Conservation (phyloP, 179 eudicot genomes). For the Dionaea muscipula region DNA sequence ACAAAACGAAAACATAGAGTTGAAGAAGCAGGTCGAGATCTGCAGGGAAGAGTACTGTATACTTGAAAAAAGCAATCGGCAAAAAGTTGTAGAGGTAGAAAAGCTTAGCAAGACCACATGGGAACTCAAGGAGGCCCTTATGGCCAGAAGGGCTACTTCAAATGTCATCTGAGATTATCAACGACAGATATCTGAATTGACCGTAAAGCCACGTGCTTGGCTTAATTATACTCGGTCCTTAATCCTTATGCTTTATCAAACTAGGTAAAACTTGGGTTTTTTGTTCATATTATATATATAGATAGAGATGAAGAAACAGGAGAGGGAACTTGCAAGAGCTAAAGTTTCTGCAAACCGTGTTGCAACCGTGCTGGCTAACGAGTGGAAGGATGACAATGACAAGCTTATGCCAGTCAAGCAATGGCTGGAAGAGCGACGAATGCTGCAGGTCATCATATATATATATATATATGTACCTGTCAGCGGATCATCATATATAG, state of each 20-base stretch:
- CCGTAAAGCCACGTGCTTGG: constrained; percentile 26
- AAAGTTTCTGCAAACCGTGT: constrained; percentile 86
- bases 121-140: constrained; percentile 83
- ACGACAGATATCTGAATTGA: constrained; percentile 58
- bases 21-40: constrained; percentile 77
- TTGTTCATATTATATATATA: constrained; percentile 7
- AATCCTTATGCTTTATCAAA: too few species aligned
- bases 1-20: constrained; percentile 77
- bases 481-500: too few species aligned
- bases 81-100: constrained; percentile 75
- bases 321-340: constrained; percentile 89
- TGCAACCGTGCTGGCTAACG: constrained; percentile 79
- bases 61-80: constrained; percentile 78
- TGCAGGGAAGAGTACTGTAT: constrained; percentile 80
- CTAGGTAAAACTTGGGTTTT: neutral
- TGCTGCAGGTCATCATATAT: too few species aligned
- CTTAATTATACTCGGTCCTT: too few species aligned
- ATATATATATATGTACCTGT: constrained; percentile 14
- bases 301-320: constrained; percentile 82
- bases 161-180: constrained; percentile 61
- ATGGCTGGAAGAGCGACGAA: constrained; percentile 82
- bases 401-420: constrained; percentile 94
- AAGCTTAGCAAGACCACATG: constrained; percentile 67
- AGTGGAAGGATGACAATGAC: constrained; percentile 84
- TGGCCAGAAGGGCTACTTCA: constrained; percentile 78